phyloP scores from a whole-genome alignment of 139 green algal species.

The Edaphochlamys debaryana region DNA sequence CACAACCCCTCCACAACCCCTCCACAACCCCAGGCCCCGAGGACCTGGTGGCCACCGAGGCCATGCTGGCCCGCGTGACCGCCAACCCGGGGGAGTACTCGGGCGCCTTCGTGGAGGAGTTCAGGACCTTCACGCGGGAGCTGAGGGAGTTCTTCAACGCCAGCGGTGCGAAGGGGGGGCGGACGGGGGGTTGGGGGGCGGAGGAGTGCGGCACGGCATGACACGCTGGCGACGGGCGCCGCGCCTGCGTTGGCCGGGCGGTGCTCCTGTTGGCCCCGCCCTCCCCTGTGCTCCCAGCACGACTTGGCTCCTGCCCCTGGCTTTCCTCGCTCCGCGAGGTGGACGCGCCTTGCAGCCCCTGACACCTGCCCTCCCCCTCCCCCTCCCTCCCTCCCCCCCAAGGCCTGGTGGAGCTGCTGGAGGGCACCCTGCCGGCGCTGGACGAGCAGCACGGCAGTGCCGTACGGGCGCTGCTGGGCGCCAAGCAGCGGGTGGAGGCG shows the following conservation, averaged over 20 bases:
- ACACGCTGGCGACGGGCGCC: no score
- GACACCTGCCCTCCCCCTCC: no score
- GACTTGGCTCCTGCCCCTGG: no score
- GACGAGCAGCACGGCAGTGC: conserved; percentile 63
- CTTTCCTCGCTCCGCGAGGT: no score
- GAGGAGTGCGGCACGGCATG: background rate
- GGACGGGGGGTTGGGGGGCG: no score
- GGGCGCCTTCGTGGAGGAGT: conserved; percentile 89
- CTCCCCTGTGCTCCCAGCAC: no score
- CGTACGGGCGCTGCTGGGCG: conserved; percentile 56
- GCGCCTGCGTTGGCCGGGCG: no score
- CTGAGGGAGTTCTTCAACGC: conserved; percentile 98
- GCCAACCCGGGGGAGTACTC: conserved; percentile 69
- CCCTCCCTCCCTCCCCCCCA: background rate
- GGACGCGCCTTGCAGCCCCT: no score
- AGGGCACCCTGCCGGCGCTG: conserved; percentile 49
- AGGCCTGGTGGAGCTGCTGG: conserved; percentile 72
- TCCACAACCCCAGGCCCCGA: conserved; percentile 84
- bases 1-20: no score
- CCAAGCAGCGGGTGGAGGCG: conserved; percentile 70
- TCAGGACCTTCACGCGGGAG: conserved; percentile 90
- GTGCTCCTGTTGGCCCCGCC: no score
- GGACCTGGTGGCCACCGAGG: conserved; percentile 95
- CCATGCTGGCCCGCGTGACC: conserved; percentile 86
- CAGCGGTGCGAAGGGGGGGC: conserved; percentile 17